A percentile compares a stretch with the other conserved stretches of the same genome.
Conservation (phyloP, 1,139 yeast species). For the Pichia sp. region DNA sequence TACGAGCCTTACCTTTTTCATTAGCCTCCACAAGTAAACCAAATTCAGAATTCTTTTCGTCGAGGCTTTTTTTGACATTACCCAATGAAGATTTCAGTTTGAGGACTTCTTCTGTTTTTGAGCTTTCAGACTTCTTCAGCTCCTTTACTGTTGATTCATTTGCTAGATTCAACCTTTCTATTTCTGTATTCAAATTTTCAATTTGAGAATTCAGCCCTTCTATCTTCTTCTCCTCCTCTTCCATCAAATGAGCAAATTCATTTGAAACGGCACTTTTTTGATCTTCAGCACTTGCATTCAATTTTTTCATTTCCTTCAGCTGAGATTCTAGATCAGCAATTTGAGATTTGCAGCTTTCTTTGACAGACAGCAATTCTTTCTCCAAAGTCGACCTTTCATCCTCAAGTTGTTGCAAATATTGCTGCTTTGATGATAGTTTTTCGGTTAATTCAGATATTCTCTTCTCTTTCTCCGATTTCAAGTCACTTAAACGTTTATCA, state of each 20-base stretch:
- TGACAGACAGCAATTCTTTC: background rate
- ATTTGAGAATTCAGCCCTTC: background rate
- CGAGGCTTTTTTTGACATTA: background rate
- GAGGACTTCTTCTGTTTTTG: conserved; percentile 25
- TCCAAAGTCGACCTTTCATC: background rate
- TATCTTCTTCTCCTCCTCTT: background rate
- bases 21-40: background rate
- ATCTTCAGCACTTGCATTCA: background rate
- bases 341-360: background rate
- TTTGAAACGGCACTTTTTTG: background rate
- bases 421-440: background rate
- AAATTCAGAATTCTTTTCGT: background rate
- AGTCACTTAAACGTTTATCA: background rate
- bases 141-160: conserved; percentile 7
- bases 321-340: background rate
- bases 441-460: background rate
- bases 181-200: background rate
- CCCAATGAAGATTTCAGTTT: conserved; percentile 13
- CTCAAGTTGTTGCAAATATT: background rate
- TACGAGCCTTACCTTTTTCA: background rate
- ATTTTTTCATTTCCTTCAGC: background rate
- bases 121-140: conserved; percentile 23
- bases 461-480: conserved; percentile 3
- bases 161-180: background rate
- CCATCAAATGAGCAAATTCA: background rate